phyloP scores from a whole-genome alignment of 495 filamentous ascomycete species.

The Podospora bellae-mahoneyi region DNA sequence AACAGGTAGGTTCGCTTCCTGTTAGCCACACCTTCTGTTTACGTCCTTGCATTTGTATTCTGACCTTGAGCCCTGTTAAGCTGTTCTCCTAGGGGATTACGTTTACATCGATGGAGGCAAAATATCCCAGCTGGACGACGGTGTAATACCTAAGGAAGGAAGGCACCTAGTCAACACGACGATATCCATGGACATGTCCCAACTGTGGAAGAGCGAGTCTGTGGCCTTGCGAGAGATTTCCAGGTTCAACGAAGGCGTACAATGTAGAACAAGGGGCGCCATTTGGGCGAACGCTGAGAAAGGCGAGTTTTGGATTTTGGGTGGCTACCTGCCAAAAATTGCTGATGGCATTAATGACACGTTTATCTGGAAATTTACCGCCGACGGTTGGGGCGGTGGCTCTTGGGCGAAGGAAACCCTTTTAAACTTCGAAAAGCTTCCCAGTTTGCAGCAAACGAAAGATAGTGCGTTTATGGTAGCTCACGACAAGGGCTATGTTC shows the following conservation, averaged over 20 bases:
- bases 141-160: neutral
- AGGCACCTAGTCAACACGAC: neutral
- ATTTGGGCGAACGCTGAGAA: neutral
- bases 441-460: neutral
- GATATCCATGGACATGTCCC: neutral
- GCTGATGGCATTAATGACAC: neutral
- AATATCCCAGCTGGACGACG: slow-evolving; percentile 5
- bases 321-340: neutral
- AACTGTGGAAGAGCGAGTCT: neutral
- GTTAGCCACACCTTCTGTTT: neutral
- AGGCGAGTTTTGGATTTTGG: neutral
- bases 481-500: neutral
- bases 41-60: neutral
- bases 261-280: neutral
- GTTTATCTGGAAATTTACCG: neutral
- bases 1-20: neutral
- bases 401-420: neutral
- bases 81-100: slow-evolving; percentile 2
- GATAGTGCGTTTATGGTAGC: neutral
- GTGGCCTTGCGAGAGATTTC: neutral
- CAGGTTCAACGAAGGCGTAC: neutral
- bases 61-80: neutral
- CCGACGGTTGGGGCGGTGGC: neutral
- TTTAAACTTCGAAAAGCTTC: neutral
- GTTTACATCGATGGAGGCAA: slow-evolving; percentile 13